Evolutionary conservation across 2,329 filamentous ascomycete species (phyloP).

Genomic region (Exserohilum rostratum): DNA sequence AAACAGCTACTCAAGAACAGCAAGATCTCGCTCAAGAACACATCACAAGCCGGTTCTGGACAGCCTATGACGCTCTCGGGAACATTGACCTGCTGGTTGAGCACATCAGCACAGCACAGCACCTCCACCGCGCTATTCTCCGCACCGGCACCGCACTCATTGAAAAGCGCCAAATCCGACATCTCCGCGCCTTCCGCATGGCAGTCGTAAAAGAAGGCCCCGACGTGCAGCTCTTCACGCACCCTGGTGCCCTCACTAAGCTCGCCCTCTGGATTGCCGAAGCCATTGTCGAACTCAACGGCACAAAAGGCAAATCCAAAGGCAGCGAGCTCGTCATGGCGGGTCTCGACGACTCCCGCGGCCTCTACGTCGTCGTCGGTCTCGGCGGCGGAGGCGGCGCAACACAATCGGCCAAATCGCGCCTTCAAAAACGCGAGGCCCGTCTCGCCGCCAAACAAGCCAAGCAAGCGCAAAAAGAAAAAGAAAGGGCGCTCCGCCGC

Average conservation of each 20-base stretch:
- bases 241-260: conserved; percentile 91
- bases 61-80: conserved; percentile 63
- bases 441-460: conserved; percentile 62
- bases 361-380: conserved; percentile 91
- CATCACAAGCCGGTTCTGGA: conserved; percentile 61
- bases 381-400: conserved; percentile 87
- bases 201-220: conserved; percentile 95
- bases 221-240: conserved; percentile 88
- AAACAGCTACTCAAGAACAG: conserved; percentile 24
- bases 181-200: conserved; percentile 90
- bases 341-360: conserved; percentile 82
- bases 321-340: conserved; percentile 89
- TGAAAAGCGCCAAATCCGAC: conserved; percentile 91
- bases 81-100: conserved; percentile 72
- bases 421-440: conserved; percentile 70
- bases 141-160: conserved; percentile 89
- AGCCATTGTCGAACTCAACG: conserved; percentile 87
- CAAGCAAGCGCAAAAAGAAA: conserved; percentile 59
- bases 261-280: conserved; percentile 93
- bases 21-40: conserved; percentile 51
- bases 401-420: conserved; percentile 62
- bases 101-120: conserved; percentile 82
- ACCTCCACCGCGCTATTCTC: conserved; percentile 89
- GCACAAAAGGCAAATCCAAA: conserved; percentile 67
- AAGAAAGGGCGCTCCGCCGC: conserved; percentile 66